Percentiles rank a stretch among this genome's conserved stretches.
Conservation (phyloP, 73 alveolate species). For the Symbiodinium pilosum region DNA sequence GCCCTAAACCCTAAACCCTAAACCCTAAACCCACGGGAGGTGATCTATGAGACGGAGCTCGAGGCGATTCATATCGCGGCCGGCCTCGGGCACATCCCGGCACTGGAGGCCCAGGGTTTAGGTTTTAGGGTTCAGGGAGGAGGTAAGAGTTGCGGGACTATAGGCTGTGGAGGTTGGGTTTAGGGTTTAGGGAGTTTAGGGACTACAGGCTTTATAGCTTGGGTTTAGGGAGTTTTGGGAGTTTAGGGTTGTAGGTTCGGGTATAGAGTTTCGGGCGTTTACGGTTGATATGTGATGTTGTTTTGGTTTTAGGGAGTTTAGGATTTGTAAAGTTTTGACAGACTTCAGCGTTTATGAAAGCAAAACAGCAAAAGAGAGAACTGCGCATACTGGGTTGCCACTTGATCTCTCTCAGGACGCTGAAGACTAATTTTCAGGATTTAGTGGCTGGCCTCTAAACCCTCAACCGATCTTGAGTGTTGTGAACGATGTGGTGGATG, state of each 20-base stretch:
- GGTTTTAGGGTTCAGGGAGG: neutral
- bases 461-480: too few relatives aligned
- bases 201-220: neutral
- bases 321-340: too few relatives aligned
- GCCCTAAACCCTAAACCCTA: neutral
- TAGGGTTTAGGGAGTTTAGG: neutral
- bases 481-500: too few relatives aligned
- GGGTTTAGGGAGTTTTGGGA: neutral
- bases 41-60: constrained; percentile 50
- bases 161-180: neutral
- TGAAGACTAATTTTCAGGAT: too few relatives aligned
- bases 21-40: constrained; percentile 2
- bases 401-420: too few relatives aligned
- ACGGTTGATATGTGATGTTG: too few relatives aligned
- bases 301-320: too few relatives aligned
- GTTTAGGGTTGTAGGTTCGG: neutral
- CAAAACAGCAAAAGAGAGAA: too few relatives aligned
- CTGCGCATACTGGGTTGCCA: too few relatives aligned
- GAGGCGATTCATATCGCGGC: constrained; percentile 40
- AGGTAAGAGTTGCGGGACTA: neutral
- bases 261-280: neutral
- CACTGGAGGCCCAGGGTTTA: constrained; percentile 21
- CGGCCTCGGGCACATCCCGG: constrained; percentile 36
- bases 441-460: too few relatives aligned
- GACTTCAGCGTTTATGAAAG: too few relatives aligned